A percentile compares a stretch with the other conserved stretches of the same genome.
phyloP scores from a whole-genome alignment of 768 basidiomycete genomes.

The Calocera cornea region DNA sequence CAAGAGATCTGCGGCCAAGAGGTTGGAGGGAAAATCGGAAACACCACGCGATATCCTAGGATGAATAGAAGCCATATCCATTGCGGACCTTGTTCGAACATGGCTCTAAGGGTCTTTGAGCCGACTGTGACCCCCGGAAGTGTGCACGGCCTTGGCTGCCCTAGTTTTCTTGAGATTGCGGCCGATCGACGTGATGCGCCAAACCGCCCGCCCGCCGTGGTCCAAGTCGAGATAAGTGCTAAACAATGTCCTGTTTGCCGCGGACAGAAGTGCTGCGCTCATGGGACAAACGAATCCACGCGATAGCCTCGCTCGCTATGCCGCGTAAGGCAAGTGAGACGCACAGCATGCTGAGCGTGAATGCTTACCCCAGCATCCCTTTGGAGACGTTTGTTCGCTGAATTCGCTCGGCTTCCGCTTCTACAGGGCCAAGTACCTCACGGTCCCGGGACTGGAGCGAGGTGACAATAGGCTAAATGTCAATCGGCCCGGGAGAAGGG shows the following conservation, averaged over 20 bases:
- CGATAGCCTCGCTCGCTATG: not conserved
- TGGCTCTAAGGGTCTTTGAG: not conserved
- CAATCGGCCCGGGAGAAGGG: not conserved
- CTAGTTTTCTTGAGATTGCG: not conserved
- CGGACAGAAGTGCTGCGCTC: not conserved
- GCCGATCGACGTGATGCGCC: not conserved
- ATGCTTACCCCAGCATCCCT: conserved; percentile 3
- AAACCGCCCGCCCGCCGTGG: not conserved
- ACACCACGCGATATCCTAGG: not conserved
- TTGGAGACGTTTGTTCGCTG: not conserved
- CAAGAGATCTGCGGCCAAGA: not conserved
- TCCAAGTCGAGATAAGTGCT: not conserved
- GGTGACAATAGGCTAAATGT: not conserved
- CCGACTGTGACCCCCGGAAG: not conserved
- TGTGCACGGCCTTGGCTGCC: not conserved
- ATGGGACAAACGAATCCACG: not conserved
- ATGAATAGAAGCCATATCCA: not conserved
- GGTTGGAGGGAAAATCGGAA: not conserved
- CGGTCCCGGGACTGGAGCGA: not conserved
- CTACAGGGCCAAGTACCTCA: not conserved
- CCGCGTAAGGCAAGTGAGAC: not conserved
- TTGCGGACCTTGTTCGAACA: not conserved
- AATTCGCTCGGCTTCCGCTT: not conserved
- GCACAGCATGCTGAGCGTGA: not conserved
- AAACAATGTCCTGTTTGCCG: not conserved